These are phyloP conservation scores for Agrostemma githago DNA, from an alignment of 148 eudicot genomes.

Conservation along the genomic window DNA sequence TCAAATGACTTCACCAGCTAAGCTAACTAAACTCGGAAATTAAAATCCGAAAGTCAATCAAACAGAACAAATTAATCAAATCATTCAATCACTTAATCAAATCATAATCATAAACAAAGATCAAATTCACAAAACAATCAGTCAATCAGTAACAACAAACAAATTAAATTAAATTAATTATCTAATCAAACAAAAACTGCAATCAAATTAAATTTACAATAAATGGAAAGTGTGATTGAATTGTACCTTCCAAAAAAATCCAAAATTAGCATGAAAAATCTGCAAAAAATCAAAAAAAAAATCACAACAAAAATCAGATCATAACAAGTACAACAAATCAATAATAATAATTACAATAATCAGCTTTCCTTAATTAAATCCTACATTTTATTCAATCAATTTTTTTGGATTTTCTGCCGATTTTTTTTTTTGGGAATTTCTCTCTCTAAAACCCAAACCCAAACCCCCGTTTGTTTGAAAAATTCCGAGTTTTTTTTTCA, in stretches of 20 bases:
- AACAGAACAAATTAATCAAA: constrained; percentile 10
- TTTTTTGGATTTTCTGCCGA: background rate
- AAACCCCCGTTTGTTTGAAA: constrained; percentile 15
- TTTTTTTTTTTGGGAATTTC: constrained; percentile 3
- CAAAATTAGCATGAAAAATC: background rate
- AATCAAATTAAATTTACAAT: background rate
- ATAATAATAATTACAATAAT: background rate
- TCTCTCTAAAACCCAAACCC: constrained; percentile 21
- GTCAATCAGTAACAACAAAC: background rate
- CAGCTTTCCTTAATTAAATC: constrained; percentile 1
- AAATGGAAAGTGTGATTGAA: background rate
- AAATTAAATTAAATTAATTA: constrained; percentile 1
- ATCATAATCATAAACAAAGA: constrained; percentile 1
- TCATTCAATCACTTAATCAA: no score
- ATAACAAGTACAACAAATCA: background rate
- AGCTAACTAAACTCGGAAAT: background rate
- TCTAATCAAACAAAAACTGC: no score
- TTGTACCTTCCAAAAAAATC: constrained; percentile 14
- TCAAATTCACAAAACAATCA: background rate
- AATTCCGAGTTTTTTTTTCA: background rate
- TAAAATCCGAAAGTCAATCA: constrained; percentile 8
- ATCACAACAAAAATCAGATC: constrained; percentile 14
- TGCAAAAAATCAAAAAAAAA: background rate
- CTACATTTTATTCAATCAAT: background rate
- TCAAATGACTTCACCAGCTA: background rate